A percentile compares a stretch with the other conserved stretches of the same genome.
Conservation (phyloP, 2,329 filamentous ascomycete genomes). For the Didymella pomorum region DNA sequence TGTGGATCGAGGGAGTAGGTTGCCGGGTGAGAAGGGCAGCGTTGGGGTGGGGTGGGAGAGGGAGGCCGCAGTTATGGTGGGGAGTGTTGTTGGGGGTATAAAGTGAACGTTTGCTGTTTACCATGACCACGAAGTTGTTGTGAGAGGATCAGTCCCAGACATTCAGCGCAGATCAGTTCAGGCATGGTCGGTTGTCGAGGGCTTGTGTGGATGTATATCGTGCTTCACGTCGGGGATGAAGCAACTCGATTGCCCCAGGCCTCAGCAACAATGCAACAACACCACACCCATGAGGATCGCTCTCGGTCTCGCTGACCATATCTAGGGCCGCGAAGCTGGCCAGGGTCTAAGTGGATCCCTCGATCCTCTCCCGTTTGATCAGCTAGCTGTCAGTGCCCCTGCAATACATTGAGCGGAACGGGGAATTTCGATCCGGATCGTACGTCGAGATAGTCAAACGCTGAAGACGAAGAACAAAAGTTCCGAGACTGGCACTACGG, state of each 20-base stretch:
- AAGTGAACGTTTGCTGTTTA: too few species aligned
- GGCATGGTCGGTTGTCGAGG: too few species aligned
- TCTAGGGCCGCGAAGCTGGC: too few species aligned
- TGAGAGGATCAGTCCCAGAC: too few species aligned
- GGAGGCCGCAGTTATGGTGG: conserved; percentile 94
- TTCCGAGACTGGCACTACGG: conserved; percentile 1
- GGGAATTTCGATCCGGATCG: background rate
- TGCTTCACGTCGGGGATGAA: too few species aligned
- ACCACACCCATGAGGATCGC: too few species aligned
- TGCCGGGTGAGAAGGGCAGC: conserved; percentile 65
- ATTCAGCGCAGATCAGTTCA: too few species aligned
- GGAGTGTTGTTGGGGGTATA: conserved; percentile 71
- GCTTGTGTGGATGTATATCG: too few species aligned
- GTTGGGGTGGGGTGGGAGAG: conserved; percentile 87
- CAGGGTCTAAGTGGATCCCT: conserved; percentile 1
- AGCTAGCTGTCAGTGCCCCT: conserved; percentile 1
- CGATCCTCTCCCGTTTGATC: conserved; percentile 6
- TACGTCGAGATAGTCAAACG: conserved; percentile 11
- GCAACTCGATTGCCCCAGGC: too few species aligned
- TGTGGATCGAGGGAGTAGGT: conserved; percentile 77
- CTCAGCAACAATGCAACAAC: too few species aligned
- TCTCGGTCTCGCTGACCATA: background rate
- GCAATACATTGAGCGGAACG: conserved; percentile 10
- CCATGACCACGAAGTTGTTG: too few species aligned
- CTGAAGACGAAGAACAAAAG: background rate